Evolutionary conservation across 2,329 filamentous ascomycete species (phyloP).

Genomic region (Pezicula neosporulosa): DNA sequence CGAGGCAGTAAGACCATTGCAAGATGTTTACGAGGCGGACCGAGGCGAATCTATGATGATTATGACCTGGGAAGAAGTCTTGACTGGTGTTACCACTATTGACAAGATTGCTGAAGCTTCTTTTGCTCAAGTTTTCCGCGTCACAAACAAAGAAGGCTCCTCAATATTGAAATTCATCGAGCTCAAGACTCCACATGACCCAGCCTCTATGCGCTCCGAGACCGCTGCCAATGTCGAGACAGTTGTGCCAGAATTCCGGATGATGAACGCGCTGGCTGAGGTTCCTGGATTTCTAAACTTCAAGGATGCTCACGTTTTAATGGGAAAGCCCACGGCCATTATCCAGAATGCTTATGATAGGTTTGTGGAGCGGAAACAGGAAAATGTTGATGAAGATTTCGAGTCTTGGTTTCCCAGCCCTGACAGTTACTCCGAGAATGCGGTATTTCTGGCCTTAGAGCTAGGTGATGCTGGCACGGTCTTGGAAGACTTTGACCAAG

Average conservation of each 20-base stretch:
- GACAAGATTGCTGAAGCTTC: conserved; percentile 65
- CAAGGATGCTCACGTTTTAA: conserved; percentile 59
- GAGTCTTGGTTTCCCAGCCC: conserved; percentile 57
- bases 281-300: conserved; percentile 64
- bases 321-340: conserved; percentile 49
- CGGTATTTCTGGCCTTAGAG: conserved; percentile 58
- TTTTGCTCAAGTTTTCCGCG: conserved; percentile 62
- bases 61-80: conserved; percentile 53
- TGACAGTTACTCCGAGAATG: conserved; percentile 53
- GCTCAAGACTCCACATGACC: conserved; percentile 47
- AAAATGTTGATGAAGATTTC: conserved; percentile 42
- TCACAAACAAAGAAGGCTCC: conserved; percentile 54
- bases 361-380: conserved; percentile 32
- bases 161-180: conserved; percentile 65
- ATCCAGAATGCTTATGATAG: conserved; percentile 57
- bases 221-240: conserved; percentile 34
- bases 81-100: conserved; percentile 48
- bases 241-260: conserved; percentile 55
- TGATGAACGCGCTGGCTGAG: conserved; percentile 61
- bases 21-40: conserved; percentile 16
- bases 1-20: conserved; percentile 13
- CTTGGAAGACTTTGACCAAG: conserved; percentile 50
- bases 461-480: conserved; percentile 59
- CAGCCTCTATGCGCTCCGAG: conserved; percentile 10
- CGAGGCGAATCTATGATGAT: conserved; percentile 5